These are phyloP conservation scores for Acacia pycnantha DNA, from an alignment of 331 rosid genomes.

Conservation along the genomic window DNA sequence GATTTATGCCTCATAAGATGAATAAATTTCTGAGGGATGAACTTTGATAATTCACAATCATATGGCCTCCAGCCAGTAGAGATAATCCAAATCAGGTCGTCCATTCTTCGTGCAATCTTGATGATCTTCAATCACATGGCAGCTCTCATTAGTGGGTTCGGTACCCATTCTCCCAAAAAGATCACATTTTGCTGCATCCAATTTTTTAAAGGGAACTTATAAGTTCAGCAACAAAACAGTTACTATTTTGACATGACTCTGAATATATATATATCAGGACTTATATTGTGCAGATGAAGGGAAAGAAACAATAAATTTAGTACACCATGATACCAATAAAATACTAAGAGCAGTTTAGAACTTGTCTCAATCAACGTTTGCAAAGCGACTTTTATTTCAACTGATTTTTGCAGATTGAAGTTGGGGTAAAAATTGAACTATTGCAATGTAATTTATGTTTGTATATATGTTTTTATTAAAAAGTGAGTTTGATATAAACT, in stretches of 20 bases:
- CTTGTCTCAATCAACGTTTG: too few species aligned
- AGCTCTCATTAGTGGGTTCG: constrained; percentile 67
- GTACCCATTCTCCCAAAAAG: constrained; percentile 80
- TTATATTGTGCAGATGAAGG: neutral
- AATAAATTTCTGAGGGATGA: constrained; percentile 66
- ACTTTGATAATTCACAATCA: constrained; percentile 63
- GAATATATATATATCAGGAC: neutral
- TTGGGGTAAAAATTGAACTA: too few species aligned
- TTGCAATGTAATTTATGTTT: too few species aligned
- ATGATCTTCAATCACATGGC: constrained; percentile 69
- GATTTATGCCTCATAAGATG: constrained; percentile 60
- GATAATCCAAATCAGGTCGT: constrained; percentile 72
- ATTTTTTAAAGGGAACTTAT: constrained; percentile 6
- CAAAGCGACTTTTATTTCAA: too few species aligned
- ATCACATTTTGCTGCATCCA: constrained; percentile 59
- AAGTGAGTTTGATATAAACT: too few species aligned
- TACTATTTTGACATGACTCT: neutral
- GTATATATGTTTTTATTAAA: too few species aligned
- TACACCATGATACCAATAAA: neutral
- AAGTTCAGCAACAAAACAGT: constrained; percentile 3
- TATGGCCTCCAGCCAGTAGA: constrained; percentile 86
- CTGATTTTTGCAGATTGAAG: too few species aligned
- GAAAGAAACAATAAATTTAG: neutral
- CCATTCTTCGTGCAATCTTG: constrained; percentile 89
- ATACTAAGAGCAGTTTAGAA: neutral